Percentiles rank a stretch among this genome's conserved stretches.
phyloP scores from a whole-genome alignment of 306 rosid genomes.

The Trifolium pratense region DNA sequence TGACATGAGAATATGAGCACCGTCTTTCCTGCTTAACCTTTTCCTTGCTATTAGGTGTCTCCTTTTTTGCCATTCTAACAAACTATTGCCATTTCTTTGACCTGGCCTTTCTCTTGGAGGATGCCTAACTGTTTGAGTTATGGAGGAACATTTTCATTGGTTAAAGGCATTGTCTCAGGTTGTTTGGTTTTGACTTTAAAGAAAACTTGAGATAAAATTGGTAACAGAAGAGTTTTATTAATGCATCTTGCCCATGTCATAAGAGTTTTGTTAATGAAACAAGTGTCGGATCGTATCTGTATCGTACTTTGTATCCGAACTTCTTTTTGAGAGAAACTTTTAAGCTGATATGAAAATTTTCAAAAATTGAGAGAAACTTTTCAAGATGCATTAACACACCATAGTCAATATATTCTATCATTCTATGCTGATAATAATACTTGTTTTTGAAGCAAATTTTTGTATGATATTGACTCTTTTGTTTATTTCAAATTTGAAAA shows the following conservation, averaged over 20 bases:
- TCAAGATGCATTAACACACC: too few relatives aligned
- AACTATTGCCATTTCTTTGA: slow-evolving; percentile 1
- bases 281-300: not conserved
- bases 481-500: slow-evolving; percentile 23
- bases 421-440: not conserved
- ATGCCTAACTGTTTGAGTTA: not conserved
- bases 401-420: too few relatives aligned
- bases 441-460: not conserved
- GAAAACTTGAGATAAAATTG: not conserved
- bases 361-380: too few relatives aligned
- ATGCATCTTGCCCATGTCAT: not conserved
- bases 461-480: slow-evolving; percentile 11
- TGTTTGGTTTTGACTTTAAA: not conserved
- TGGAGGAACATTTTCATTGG: not conserved
- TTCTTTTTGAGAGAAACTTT: too few relatives aligned
- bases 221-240: not conserved
- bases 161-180: not conserved
- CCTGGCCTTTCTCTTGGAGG: not conserved
- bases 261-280: not conserved
- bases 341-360: too few relatives aligned
- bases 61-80: not conserved
- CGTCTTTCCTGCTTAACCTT: slow-evolving; percentile 12
- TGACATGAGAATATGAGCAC: slow-evolving; percentile 13
- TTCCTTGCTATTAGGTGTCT: not conserved
- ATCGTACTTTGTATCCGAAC: not conserved